A percentile compares a stretch with the other conserved stretches of the same genome.
Conservation (phyloP, 2,329 filamentous ascomycete species). For the Alternaria gaisen region DNA sequence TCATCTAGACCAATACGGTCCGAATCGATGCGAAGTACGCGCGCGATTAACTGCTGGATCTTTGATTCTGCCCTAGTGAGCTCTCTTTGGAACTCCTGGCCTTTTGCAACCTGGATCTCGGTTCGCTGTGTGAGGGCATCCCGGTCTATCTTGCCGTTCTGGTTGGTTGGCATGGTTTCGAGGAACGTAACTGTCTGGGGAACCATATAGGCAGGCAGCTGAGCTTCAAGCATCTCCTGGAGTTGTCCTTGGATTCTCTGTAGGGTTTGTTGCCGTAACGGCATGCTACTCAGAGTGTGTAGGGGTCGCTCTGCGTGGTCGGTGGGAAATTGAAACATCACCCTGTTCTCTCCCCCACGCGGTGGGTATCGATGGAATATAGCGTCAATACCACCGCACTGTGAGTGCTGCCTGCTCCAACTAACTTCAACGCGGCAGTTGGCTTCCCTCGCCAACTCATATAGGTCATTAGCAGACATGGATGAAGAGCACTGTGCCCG, state of each 20-base stretch:
- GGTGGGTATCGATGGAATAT: conserved; percentile 5
- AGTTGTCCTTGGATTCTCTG: conserved; percentile 9
- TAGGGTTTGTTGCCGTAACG: not conserved
- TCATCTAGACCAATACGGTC: conserved; percentile 14
- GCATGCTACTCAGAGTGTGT: not conserved
- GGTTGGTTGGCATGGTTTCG: conserved; percentile 30
- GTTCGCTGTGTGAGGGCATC: not conserved
- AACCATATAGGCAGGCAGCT: conserved; percentile 30
- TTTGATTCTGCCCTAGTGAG: no score
- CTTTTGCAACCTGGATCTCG: no score
- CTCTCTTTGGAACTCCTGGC: no score
- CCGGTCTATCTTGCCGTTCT: conserved; percentile 26
- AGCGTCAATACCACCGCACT: conserved; percentile 2
- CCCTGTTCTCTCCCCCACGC: no score
- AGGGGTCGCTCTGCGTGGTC: not conserved
- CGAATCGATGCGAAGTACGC: no score
- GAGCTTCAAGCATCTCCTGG: not conserved
- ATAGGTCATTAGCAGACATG: conserved; percentile 2
- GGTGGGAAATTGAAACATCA: conserved; percentile 1
- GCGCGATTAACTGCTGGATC: no score
- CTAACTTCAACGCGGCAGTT: conserved; percentile 5
- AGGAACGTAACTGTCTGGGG: conserved; percentile 41
- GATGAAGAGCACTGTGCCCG: not conserved
- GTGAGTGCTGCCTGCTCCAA: conserved; percentile 11
- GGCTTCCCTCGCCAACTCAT: not conserved